phyloP scores from a whole-genome alignment of 169 alveolate species.

The Eimeria brunetti region DNA sequence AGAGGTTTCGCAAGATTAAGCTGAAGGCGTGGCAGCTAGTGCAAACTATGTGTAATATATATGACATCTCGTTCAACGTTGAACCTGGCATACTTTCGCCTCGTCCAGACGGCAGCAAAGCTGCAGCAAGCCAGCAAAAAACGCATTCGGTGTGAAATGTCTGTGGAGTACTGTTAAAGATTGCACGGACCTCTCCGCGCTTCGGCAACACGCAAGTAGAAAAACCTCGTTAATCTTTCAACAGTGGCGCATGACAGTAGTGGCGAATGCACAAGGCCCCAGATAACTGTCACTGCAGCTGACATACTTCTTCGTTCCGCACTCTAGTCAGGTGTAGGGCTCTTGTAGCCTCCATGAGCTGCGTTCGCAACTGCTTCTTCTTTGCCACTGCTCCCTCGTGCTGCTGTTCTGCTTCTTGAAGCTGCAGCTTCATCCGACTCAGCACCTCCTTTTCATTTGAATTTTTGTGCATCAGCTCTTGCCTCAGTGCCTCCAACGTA shows the following conservation, averaged over 20 bases:
- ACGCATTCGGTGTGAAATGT: conserved; percentile 2
- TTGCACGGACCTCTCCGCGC: background rate
- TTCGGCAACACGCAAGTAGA: background rate
- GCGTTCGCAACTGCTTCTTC: conserved; percentile 52
- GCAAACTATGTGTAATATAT: background rate
- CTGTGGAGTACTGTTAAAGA: background rate
- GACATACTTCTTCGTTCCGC: conserved; percentile 51
- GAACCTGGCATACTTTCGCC: conserved; percentile 11
- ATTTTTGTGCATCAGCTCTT: conserved; percentile 32
- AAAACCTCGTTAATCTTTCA: background rate
- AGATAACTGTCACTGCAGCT: background rate
- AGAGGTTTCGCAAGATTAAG: background rate
- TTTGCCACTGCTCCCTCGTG: conserved; percentile 44
- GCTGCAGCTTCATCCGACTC: background rate
- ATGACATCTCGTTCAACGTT: background rate
- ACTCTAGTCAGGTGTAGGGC: conserved; percentile 50
- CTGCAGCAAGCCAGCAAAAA: background rate
- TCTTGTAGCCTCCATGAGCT: conserved; percentile 54
- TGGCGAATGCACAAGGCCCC: background rate
- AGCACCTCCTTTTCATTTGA: conserved; percentile 14
- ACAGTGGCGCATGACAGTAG: background rate
- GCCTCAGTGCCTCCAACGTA: conserved; percentile 41
- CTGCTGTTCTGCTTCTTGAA: conserved; percentile 24
- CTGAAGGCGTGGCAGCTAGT: background rate
- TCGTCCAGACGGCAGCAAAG: conserved; percentile 51